Evolutionary conservation across 148 eudicot species (phyloP), one percentile per base, ranked within the genome.

Genomic region (Mesembryanthemum crystallinum): DNA sequence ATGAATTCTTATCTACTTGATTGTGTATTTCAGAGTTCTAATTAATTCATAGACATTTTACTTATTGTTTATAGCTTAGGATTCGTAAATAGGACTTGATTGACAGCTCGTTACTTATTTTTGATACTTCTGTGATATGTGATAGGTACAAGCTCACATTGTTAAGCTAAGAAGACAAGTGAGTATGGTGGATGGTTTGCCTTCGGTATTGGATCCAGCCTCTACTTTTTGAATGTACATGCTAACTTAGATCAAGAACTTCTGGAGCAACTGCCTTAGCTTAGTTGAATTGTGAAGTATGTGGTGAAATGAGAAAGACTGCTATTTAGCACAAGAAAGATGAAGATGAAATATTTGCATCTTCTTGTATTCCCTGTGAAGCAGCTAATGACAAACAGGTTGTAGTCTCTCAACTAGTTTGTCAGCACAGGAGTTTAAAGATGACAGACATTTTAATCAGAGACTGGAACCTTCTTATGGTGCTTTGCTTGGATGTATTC

Each of bases 141-240:
- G 54, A 62, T 65, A 92, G 97, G 97, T 90, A 73, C 97, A 92
- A 86, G 89, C 85, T 78, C 88, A 85, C 70, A 88, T 87, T 65
- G 87, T 75, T 27, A 92, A 82, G 87, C 86, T 92, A 78, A 86
- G 83, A 83, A 83, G 90, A 79, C 89, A 87, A 51, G 73, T 86
- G 79, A 83, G 85, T 72, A 49, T 77, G 77, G 79, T 82, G 71
- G 90, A 88, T 33, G 91, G 87, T 77, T 64, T 62, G 71, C 83
- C 89, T 61, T 80, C 74, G 73, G 67, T 82, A 81, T 51, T 77
- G 69, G 79, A 84, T 78, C 82, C 80, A 59, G 61, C 85, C 74
- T 51, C 88, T 66, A 83, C 78, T 66, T 83, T 72, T 66, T 80
- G 77, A 79, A 29, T 59, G 62, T 80, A 60, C 43, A 60, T 62